Evolutionary conservation across 768 basidiomycete genomes (phyloP), one percentile per base, ranked within the genome.

Genomic region (Leccinellum albellum): DNA sequence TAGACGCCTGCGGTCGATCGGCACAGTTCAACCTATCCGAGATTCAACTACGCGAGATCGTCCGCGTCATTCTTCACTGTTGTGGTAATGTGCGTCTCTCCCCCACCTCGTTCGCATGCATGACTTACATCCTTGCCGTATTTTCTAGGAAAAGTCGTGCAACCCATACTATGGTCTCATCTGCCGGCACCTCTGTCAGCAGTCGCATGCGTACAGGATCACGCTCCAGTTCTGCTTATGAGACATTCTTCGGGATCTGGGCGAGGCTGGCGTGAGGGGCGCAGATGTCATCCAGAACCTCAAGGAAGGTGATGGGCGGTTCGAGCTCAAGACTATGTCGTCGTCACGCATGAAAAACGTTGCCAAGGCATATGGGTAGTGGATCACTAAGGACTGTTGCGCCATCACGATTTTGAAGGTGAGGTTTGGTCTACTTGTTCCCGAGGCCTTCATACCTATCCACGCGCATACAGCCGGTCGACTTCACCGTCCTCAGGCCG

Each of bases 151-250:
- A 74, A 90, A 88, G 70, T 70, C 80, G 1, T 98, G 96, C 75
- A 99, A 99, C 65, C 96, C 96, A 0, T 99, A 92, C 73, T 98
- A 98, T 72, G 82, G 91, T 6, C 84, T 98, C 49, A 87, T 98
- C 35, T 85, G 85, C 60, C 88, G 92, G 62, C 86, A 91, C 13
- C 84, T 98, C 28, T 91, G 91, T 66, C 78, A 80, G 9, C 76
- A 75, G 9, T 86, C 93, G 0, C 93, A 96, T 68, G 83, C 88
- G 5, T 87, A 94, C 77, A 91, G 85, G 66, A 88, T 98, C 63
- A 98, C 97, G 2, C 76, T 98, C 21, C 97, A 98, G 66, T 98
- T 91, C 70, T 91, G 87, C 63, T 74, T 98, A 6, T 99, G 97
- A 97, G 97, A 99, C 69, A 95, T 98, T 69, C 74, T 98, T 28